Evolutionary conservation across 805 yeast species (phyloP).

Genomic region (Barnettozyma botsteinii): DNA sequence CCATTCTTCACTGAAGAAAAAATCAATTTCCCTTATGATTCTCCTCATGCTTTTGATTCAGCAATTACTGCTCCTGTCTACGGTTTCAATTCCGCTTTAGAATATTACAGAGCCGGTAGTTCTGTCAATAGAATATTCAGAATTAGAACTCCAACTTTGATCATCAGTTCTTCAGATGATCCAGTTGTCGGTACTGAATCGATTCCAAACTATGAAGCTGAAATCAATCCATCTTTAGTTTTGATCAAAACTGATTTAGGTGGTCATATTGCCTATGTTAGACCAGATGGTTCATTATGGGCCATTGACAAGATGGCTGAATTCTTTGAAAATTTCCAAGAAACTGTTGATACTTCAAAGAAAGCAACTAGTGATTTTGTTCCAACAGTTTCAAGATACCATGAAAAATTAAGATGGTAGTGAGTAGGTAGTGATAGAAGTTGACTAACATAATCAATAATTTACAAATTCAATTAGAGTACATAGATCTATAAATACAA

Average conservation of each 20-base stretch:
- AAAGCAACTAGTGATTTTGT: slow-evolving; percentile 15
- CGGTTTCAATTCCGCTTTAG: slow-evolving; percentile 56
- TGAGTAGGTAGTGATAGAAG: too few species aligned
- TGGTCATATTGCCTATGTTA: slow-evolving; percentile 59
- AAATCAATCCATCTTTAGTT: slow-evolving; percentile 51
- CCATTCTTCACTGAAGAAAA: slow-evolving; percentile 30
- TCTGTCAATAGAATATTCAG: slow-evolving; percentile 51
- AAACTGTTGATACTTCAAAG: slow-evolving; percentile 24
- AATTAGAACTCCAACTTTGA: slow-evolving; percentile 55
- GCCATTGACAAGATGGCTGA: slow-evolving; percentile 36
- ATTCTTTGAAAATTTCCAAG: slow-evolving; percentile 35
- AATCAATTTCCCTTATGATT: slow-evolving; percentile 32
- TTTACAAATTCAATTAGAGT: too few species aligned
- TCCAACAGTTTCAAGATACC: slow-evolving; percentile 14
- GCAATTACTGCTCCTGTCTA: slow-evolving; percentile 53
- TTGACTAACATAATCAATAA: too few species aligned
- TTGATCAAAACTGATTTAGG: slow-evolving; percentile 59
- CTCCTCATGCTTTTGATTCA: slow-evolving; percentile 54
- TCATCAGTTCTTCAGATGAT: slow-evolving; percentile 61
- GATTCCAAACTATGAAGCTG: slow-evolving; percentile 46
- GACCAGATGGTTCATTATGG: slow-evolving; percentile 43
- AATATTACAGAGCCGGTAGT: slow-evolving; percentile 61
- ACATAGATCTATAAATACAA: background rate
- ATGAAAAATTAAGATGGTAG: slow-evolving; percentile 11
- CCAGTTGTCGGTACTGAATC: slow-evolving; percentile 51